Evolutionary conservation across 1,284 basidiomycete genomes (phyloP).

Genomic region (Rhodotorula sp.): DNA sequence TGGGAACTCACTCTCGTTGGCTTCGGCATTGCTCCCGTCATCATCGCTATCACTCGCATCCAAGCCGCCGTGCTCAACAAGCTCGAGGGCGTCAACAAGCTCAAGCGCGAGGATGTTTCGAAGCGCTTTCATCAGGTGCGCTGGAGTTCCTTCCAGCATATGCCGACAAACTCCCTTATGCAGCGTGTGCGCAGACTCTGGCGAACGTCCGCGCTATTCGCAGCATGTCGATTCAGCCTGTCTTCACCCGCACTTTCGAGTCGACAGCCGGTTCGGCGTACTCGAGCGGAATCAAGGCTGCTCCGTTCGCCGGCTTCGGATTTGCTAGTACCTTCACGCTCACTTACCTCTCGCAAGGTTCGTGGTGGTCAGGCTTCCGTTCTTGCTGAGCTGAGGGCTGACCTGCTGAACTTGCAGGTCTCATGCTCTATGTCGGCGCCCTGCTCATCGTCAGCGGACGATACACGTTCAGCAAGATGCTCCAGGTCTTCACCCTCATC

Average conservation of each 20-base stretch:
- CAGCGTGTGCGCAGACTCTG: constrained; percentile 59
- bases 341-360: constrained; percentile 76
- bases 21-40: constrained; percentile 79
- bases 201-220: constrained; percentile 82
- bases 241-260: constrained; percentile 70
- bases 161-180: neutral
- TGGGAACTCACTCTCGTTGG: constrained; percentile 95
- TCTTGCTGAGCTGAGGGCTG: neutral
- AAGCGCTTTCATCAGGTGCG: constrained; percentile 62
- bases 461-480: constrained; percentile 81
- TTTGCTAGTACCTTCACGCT: constrained; percentile 74
- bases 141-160: neutral
- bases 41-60: constrained; percentile 67
- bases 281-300: constrained; percentile 67
- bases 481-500: constrained; percentile 84
- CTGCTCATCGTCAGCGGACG: constrained; percentile 74
- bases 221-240: constrained; percentile 78
- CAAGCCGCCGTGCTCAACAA: constrained; percentile 68
- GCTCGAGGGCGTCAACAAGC: constrained; percentile 77
- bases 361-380: constrained; percentile 12
- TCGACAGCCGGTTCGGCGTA: constrained; percentile 62
- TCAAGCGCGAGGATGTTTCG: constrained; percentile 76
- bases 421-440: constrained; percentile 86
- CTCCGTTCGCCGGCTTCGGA: constrained; percentile 78
- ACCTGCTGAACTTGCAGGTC: constrained; percentile 53